Evolutionary conservation across 352 stramenopile genomes (phyloP), one percentile per base, ranked within the genome.

Genomic region (Globisporangium solare): DNA sequence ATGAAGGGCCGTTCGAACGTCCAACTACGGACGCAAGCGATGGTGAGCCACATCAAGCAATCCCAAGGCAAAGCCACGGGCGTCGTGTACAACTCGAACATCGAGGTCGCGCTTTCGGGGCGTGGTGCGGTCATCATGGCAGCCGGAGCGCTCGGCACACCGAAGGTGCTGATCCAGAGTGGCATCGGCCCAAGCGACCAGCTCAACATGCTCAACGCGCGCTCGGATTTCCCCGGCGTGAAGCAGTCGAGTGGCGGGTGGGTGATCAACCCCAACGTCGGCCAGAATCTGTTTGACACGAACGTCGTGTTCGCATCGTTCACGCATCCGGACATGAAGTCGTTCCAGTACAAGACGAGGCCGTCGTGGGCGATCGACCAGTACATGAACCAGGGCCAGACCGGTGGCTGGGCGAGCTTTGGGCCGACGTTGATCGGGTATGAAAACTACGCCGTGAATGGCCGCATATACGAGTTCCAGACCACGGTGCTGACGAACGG

Each of bases 391-490:
- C 42, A 58, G 17, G 22, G 46, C 17, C 53, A 58, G n/a, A 50
- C 46, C 0, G 39, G 42, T 8, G 27, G 27, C 27, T 83, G 64
- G 63, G 72, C 74, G 11, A 83, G 56, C 39, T 55, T 71, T 6
- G 80, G 74, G 3, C 75, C 77, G 1, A 66, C 83, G 20, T 64
- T 90, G 15, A 74, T 88, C 60, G 73, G 55, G 11, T 88, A 84
- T 50, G 74, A 91, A 52, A 81, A 64, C 58, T 83, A 81, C 50
- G 54, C 64, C 14, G 73, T 86, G 35, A 68, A 79, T 41, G 72
- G 70, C 32, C 75, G 74, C 12, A 41, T 47, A 48, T 90, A 85
- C 60, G 71, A 88, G 37, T 85, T 88, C 63, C 77, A 90, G 63
- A 72, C 67, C 6, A 86, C 80, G 0, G 63, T 81, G 11, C 58